These are phyloP conservation scores for Trichoderma sp. DNA, from an alignment of 2,329 filamentous ascomycete genomes.

Conservation along the genomic window DNA sequence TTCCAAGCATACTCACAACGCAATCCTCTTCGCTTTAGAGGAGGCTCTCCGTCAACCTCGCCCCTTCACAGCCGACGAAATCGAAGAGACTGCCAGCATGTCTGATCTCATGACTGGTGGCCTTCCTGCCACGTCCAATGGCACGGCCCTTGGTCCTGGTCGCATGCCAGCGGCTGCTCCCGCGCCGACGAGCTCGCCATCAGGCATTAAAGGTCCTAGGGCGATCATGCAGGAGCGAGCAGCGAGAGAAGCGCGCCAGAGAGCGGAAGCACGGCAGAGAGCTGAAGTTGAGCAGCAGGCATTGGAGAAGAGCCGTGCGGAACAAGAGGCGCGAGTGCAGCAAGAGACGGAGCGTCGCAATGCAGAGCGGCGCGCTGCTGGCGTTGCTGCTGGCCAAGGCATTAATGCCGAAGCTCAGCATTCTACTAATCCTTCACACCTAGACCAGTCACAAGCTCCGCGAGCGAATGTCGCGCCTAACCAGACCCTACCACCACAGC, in stretches of 20 bases:
- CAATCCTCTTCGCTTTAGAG: slow-evolving; percentile 89
- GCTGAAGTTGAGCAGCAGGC: slow-evolving; percentile 61
- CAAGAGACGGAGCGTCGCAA: slow-evolving; percentile 56
- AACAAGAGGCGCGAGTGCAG: slow-evolving; percentile 52
- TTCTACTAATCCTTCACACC: slow-evolving; percentile 35
- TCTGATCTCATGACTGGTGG: slow-evolving; percentile 69
- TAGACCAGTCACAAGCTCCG: slow-evolving; percentile 27
- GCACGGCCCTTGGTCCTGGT: slow-evolving; percentile 51
- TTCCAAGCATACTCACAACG: slow-evolving; percentile 80
- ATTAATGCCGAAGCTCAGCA: slow-evolving; percentile 32
- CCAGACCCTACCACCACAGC: slow-evolving; percentile 26
- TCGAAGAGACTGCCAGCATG: slow-evolving; percentile 91
- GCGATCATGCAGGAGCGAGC: slow-evolving; percentile 88
- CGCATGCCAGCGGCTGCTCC: slow-evolving; percentile 48
- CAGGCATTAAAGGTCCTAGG: slow-evolving; percentile 75
- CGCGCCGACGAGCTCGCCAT: slow-evolving; percentile 53
- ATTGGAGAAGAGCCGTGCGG: slow-evolving; percentile 55
- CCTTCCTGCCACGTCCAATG: slow-evolving; percentile 53
- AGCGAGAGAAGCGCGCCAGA: slow-evolving; percentile 69
- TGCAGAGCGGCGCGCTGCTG: slow-evolving; percentile 60
- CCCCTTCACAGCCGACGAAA: slow-evolving; percentile 75
- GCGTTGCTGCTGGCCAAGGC: slow-evolving; percentile 41
- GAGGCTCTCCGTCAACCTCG: slow-evolving; percentile 82
- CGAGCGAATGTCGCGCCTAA: slow-evolving; percentile 19
- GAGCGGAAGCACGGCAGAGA: slow-evolving; percentile 63